Evolutionary conservation across 2,329 filamentous ascomycete genomes (phyloP), one percentile per base, ranked within the genome.

Genomic region (Penicillium psychrosexuale): DNA sequence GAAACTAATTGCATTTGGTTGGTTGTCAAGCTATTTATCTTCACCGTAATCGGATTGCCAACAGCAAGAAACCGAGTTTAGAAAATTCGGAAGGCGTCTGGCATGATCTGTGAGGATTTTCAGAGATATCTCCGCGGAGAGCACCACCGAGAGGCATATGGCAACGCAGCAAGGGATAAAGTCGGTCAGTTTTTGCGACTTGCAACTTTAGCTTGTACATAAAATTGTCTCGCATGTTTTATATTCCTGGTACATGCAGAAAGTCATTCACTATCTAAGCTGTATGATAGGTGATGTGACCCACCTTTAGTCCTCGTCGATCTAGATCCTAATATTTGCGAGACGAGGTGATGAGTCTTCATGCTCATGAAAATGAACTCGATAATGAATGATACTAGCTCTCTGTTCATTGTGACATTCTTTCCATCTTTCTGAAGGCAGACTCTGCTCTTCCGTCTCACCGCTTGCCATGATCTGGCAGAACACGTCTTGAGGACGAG

Each of bases 21-120:
- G 33, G n/a, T 8, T 24, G 12, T 22, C 31, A 28, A 47, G 31
- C 45, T 59, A 57, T 55, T 55, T 57, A 61, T 60, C 30, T 50
- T 22, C 17, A 31, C 43, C 13, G 19, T 24, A 24, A 47, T 33
- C 12, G 27, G 28, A 15, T 31, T 9, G 13, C 7, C 30, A 12
- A 13, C 9, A 27, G n/a, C 12, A 30, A 30, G 5, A 17, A 13
- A 24, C 40, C 33, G 27, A n/a, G 12, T n/a, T 40, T 47, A 1
- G 3, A 52, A 51, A 38, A n/a, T 8, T 39, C 50, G 11, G 39
- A 51, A 30, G n/a, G 31, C 7, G 28, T 12, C 47, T 50, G 47
- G 47, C 37, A n/a, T 50, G 48, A 51, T 51, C 15, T n/a, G 8
- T 19, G 8, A 28, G 1, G 3, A n/a, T 45, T 51, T 19, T 33